Percentiles rank a stretch among this genome's conserved stretches.
These are phyloP conservation scores for Diaporthe ampelina DNA, from an alignment of 2,329 filamentous ascomycete genomes.

Conservation along the genomic window DNA sequence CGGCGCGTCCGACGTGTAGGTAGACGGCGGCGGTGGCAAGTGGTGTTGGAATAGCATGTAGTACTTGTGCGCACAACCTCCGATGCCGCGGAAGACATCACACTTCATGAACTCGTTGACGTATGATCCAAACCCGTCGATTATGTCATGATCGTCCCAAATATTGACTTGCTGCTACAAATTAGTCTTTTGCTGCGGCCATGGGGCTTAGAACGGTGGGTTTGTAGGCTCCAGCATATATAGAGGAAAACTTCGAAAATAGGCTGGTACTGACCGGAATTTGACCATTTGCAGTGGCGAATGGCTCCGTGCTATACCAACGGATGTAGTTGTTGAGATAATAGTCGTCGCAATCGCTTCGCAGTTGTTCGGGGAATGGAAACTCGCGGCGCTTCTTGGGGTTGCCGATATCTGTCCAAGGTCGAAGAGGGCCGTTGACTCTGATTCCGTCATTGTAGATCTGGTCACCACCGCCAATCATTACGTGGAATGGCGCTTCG, in stretches of 20 bases:
- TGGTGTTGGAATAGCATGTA: conserved; percentile 99
- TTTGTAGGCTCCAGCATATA: background rate
- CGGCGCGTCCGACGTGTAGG: conserved; percentile 78
- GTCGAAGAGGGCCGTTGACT: conserved; percentile 83
- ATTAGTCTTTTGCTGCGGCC: background rate
- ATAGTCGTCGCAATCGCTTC: conserved; percentile 87
- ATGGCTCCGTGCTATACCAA: conserved; percentile 87
- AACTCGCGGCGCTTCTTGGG: conserved; percentile 84
- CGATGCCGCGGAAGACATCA: conserved; percentile 90
- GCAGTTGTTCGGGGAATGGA: conserved; percentile 83
- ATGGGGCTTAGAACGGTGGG: background rate
- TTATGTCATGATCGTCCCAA: conserved; percentile 92
- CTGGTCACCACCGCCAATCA: conserved; percentile 95
- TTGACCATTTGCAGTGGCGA: conserved; percentile 87
- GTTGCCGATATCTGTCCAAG: conserved; percentile 88
- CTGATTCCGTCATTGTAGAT: conserved; percentile 96
- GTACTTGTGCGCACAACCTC: conserved; percentile 95
- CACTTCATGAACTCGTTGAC: conserved; percentile 94
- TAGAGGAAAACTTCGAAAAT: background rate
- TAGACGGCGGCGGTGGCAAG: conserved; percentile 84
- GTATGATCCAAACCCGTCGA: conserved; percentile 87
- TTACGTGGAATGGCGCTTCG: conserved; percentile 90
- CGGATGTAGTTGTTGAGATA: conserved; percentile 91
- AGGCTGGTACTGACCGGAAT: conserved; percentile 79
- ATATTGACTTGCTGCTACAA: conserved; percentile 76